Conservation (phyloP, 2,329 filamentous ascomycete genomes). For the Sclerotinia spermophila region DNA sequence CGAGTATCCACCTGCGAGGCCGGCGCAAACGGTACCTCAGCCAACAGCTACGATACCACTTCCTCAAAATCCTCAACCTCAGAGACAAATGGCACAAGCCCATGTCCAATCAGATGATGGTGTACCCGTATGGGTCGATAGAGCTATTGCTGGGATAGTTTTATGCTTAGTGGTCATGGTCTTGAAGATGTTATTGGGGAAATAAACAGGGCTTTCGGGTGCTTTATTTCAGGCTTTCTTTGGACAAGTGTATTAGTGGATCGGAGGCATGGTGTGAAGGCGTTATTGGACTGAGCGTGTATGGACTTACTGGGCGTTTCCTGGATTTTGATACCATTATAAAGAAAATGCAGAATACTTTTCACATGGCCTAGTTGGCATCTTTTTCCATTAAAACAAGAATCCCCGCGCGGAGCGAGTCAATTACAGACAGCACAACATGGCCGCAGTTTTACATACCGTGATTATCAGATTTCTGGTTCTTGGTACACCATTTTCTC, state of each 20-base stretch:
- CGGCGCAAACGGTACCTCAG: conserved; percentile 37
- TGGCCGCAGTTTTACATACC: neutral
- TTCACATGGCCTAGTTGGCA: neutral
- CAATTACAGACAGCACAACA: neutral
- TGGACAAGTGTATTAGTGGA: neutral
- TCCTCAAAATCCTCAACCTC: neutral
- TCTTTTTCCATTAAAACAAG: neutral
- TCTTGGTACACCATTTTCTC: neutral
- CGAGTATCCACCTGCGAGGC: conserved; percentile 40
- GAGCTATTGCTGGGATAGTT: conserved; percentile 70
- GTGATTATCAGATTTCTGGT: neutral
- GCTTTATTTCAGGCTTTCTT: neutral
- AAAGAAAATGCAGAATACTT: neutral
- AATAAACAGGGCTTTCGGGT: neutral
- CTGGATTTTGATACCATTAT: conserved; percentile 6
- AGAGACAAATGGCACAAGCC: conserved; percentile 22
- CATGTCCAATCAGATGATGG: conserved; percentile 43
- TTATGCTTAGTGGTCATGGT: conserved; percentile 69
- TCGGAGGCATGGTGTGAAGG: neutral
- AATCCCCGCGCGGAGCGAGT: neutral
- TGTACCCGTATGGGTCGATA: conserved; percentile 74
- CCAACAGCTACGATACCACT: conserved; percentile 32
- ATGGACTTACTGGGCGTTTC: neutral
- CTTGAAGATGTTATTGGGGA: conserved; percentile 45
- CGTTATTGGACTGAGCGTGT: neutral